phyloP scores from a whole-genome alignment of 73 alveolate genomes.

The Uronychia binucleata region DNA sequence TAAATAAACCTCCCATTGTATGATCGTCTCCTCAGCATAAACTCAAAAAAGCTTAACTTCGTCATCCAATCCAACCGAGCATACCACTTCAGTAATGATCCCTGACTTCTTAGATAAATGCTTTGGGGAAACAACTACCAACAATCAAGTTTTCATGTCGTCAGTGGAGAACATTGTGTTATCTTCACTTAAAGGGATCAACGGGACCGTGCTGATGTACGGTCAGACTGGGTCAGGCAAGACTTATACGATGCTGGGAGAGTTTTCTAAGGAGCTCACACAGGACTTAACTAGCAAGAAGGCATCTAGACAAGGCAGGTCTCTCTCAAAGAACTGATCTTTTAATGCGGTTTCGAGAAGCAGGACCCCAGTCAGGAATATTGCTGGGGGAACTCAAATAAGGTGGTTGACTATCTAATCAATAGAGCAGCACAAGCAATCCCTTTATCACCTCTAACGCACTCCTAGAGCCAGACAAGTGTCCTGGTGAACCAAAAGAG shows the following conservation, averaged over 20 bases:
- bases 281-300: neutral
- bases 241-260: conserved; percentile 79
- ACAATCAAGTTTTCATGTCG: conserved; percentile 25
- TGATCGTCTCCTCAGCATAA: neutral
- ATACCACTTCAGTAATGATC: neutral
- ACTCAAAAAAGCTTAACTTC: neutral
- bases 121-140: conserved; percentile 41
- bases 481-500: neutral
- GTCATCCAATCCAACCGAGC: neutral
- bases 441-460: neutral
- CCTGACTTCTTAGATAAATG: conserved; percentile 36
- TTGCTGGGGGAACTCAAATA: neutral
- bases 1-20: conserved; percentile 30
- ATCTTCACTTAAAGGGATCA: conserved; percentile 68
- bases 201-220: conserved; percentile 74
- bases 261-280: conserved; percentile 9
- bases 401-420: neutral
- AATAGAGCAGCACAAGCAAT: neutral
- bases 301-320: neutral
- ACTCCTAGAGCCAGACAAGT: neutral
- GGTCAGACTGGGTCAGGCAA: conserved; percentile 83
- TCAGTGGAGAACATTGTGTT: conserved; percentile 46
- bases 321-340: neutral
- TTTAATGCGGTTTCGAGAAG: neutral
- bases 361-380: neutral